phyloP scores from a whole-genome alignment of 148 eudicot species.

The Tetragonia tetragonoides region DNA sequence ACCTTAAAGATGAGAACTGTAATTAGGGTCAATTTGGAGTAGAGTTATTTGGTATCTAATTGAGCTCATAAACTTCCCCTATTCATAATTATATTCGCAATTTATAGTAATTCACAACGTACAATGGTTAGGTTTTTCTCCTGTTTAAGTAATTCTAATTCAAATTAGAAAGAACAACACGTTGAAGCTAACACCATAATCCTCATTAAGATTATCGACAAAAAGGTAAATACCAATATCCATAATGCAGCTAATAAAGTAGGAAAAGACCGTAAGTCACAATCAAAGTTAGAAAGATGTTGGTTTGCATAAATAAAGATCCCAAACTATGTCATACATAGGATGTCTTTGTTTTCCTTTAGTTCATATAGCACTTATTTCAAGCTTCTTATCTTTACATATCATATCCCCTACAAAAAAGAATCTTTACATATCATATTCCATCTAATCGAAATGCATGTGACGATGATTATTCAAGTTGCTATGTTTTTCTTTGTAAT shows the following conservation, averaged over 20 bases:
- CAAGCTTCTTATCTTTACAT: conserved; percentile 15
- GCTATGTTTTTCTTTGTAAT: background rate
- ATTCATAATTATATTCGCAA: background rate
- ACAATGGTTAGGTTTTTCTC: background rate
- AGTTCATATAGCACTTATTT: background rate
- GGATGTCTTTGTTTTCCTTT: background rate
- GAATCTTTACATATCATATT: too few species aligned
- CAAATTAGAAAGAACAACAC: conserved; percentile 19
- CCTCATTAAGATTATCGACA: background rate
- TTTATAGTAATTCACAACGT: background rate
- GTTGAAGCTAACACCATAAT: conserved; percentile 14
- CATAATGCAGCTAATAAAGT: conserved; percentile 16
- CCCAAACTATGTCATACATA: conserved; percentile 12
- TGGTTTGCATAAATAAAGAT: conserved; percentile 12
- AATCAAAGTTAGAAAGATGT: background rate
- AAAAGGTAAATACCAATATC: conserved; percentile 1
- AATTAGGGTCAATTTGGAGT: background rate
- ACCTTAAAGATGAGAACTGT: background rate
- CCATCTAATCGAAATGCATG: background rate
- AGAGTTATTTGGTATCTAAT: background rate
- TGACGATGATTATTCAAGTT: background rate
- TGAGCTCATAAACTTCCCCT: background rate
- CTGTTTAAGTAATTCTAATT: conserved; percentile 7
- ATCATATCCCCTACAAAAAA: conserved; percentile 16
- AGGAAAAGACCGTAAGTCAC: conserved; percentile 8